Base-by-base conservation (phyloP, 164 flowering plant genomes). In the Nelumbo lutea region DNA sequence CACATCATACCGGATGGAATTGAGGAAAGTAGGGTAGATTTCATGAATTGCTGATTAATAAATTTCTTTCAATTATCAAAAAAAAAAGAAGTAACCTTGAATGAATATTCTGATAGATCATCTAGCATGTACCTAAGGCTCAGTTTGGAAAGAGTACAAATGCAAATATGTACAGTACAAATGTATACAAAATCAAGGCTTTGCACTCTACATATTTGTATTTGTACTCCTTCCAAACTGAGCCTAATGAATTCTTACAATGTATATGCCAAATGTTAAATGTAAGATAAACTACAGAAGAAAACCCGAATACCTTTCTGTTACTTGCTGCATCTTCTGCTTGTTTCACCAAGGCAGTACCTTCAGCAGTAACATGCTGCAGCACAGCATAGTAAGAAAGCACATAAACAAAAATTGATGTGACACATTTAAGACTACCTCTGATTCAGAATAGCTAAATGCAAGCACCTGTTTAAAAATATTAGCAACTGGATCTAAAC, bases 341-440 rank as follows among this genome's bases (percentile, higher is more conserved):
- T 53, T 70, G 80, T 64, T 77, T 69, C 55, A 74, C 73, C 63
- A 74, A 44, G 10, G 70, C 72, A 13, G 81, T 82, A 53, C 91
- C 96, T 73, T 84, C 85, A 50, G 82, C 86, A 64, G 85, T 83
- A 58, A 90, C 86, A 83, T 88, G 91, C 96, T 90, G 85, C 69
- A 81, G 53, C 13, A 65, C 14, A 4, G 13, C 11, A 53, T 4
- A 53, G 57, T 53, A 1, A 53, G 57, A 9, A 53, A 53, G 14
- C 9, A 64, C 11, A 61, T 45, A 11, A 64, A 27, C 52, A 44
- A 40, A 13, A 6, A 44, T 27, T 51, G 61, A 8, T 13, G 7
- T 3, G 68, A 14, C 9, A 43, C 4, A 41, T 73, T 59, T 2
- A 44, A 50, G 13, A 27, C 27, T 15, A 6, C 13, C 38, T 44